phyloP scores from a whole-genome alignment of 192 early-diverging fungal species.

The Pilaira anomala region DNA sequence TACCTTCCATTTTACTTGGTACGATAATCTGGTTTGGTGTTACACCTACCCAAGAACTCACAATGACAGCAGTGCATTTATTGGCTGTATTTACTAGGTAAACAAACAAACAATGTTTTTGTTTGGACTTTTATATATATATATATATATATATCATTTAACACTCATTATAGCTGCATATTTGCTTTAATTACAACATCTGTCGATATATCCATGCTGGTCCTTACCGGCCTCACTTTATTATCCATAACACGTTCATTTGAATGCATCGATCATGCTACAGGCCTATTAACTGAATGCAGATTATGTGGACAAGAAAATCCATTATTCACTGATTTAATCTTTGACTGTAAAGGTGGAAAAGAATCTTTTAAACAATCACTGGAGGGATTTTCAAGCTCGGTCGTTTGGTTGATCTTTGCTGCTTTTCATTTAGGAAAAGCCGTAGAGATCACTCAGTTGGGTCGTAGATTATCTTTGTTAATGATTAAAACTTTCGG shows the following conservation, averaged over 20 bases:
- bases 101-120: neutral
- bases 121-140: neutral
- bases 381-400: slow-evolving; percentile 59
- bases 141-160: too few species aligned
- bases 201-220: slow-evolving; percentile 53
- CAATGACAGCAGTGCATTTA: slow-evolving; percentile 30
- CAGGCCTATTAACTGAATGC: slow-evolving; percentile 48
- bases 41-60: slow-evolving; percentile 19
- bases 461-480: slow-evolving; percentile 64
- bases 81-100: slow-evolving; percentile 35
- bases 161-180: slow-evolving; percentile 40
- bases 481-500: slow-evolving; percentile 51
- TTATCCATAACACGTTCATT: slow-evolving; percentile 58
- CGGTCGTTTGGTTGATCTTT: slow-evolving; percentile 66
- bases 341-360: slow-evolving; percentile 52
- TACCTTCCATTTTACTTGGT: slow-evolving; percentile 24
- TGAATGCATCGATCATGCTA: slow-evolving; percentile 46
- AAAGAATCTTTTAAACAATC: slow-evolving; percentile 59
- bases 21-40: slow-evolving; percentile 28
- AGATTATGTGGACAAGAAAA: slow-evolving; percentile 39
- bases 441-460: slow-evolving; percentile 55
- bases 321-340: slow-evolving; percentile 27
- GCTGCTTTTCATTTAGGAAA: slow-evolving; percentile 72
- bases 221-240: slow-evolving; percentile 47
- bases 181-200: slow-evolving; percentile 48